Evolutionary conservation across 192 early-diverging fungal species (phyloP), one percentile per base, ranked within the genome.

Genomic region (Entophlyctis luteolus): DNA sequence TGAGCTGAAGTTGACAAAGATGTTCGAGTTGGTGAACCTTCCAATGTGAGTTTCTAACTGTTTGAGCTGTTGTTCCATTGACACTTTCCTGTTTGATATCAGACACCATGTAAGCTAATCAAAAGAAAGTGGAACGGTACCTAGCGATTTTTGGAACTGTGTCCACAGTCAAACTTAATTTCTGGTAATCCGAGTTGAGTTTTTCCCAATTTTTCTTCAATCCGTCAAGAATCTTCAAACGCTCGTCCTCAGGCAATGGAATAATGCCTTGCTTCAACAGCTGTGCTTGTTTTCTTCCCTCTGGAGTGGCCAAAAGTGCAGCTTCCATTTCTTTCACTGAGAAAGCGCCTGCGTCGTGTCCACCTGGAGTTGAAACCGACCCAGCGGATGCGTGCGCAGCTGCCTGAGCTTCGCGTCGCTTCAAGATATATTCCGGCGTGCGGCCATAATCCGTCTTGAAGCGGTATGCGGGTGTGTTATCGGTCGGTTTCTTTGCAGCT

Each of bases 101-200:
- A 16, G 49, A 20, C 31, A 2, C n/a, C 63, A 16, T 28, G n/a
- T n/a, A n/a, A n/a, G n/a, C n/a, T n/a, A 67, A 68, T 31, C 27
- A 20, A n/a, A 1, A 16, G 0, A 20, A 18, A 48, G 3, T 1
- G 45, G 18, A n/a, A n/a, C 27, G 67, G 10, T 50, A 84, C 82
- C 82, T 76, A 10, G 83, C 78, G 66, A 85, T 85, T 66, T 85
- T 85, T 28, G 83, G 83, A 33, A 85, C 78, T 4, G 83, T 85
- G 53, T 85, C 83, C 10, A 85, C 80, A 6, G 83, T 85, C 62
- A 85, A 55, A 65, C 78, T 81, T 67, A 85, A 58, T 38, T 75
- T 79, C 73, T 80, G 78, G 58, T 85, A 85, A 27, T 85, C 83
- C 8, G 32, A 50, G 65, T 83, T 85, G 31, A 85, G 70, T 60